These are phyloP conservation scores for Amanita molliuscula DNA, from an alignment of 768 basidiomycete genomes.

Conservation along the genomic window DNA sequence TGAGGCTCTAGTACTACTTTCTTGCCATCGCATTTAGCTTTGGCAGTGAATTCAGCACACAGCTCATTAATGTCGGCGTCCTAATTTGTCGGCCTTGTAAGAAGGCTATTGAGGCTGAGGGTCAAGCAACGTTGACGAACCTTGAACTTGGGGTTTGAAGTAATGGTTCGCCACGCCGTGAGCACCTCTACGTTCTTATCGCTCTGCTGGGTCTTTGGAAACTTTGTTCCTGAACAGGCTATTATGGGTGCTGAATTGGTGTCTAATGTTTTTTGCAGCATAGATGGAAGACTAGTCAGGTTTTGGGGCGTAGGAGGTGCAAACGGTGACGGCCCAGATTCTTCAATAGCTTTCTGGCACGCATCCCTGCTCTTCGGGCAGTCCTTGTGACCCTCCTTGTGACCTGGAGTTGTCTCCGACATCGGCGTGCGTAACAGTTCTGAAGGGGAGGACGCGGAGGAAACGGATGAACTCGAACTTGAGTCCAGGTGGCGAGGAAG, in stretches of 20 bases:
- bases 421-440: slow-evolving; percentile 3
- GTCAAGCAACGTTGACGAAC: slow-evolving; percentile 24
- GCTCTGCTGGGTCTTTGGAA: slow-evolving; percentile 59
- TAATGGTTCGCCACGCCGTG: slow-evolving; percentile 71
- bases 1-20: slow-evolving; percentile 68
- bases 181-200: slow-evolving; percentile 71
- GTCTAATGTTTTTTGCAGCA: slow-evolving; percentile 31
- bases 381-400: slow-evolving; percentile 10
- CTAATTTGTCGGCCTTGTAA: slow-evolving; percentile 21
- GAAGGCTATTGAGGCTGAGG: slow-evolving; percentile 6
- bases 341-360: slow-evolving; percentile 33
- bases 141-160: slow-evolving; percentile 66
- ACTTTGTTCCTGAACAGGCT: slow-evolving; percentile 55
- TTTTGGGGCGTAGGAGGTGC: slow-evolving; percentile 22
- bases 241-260: slow-evolving; percentile 39
- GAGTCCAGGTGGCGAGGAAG: slow-evolving; percentile 12
- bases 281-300: slow-evolving; percentile 9
- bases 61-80: slow-evolving; percentile 72
- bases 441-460: slow-evolving; percentile 28
- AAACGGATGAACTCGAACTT: slow-evolving; percentile 22
- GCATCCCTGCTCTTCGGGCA: slow-evolving; percentile 53
- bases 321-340: slow-evolving; percentile 55
- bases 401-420: background rate
- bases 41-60: slow-evolving; percentile 69
- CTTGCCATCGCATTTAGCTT: slow-evolving; percentile 77